Base-by-base conservation (phyloP, 139 green algal species). In the Chlamydomonas asymmetrica region DNA sequence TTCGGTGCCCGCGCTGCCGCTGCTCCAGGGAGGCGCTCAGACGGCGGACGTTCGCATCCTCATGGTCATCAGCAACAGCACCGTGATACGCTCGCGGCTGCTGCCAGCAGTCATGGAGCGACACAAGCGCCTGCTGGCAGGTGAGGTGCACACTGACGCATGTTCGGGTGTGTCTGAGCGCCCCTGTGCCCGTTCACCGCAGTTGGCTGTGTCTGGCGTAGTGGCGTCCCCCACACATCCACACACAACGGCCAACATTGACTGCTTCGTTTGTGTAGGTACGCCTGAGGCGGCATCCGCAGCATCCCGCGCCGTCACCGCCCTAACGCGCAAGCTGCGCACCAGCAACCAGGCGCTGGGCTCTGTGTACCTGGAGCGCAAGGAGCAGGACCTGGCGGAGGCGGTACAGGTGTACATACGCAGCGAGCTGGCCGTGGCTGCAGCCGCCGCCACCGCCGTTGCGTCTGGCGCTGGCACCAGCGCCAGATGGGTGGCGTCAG, bases 1-100 rank as follows among this genome's bases (percentile, higher is more conserved):
- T n/a, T n/a, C n/a, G n/a, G n/a, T n/a, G n/a, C n/a, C n/a, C n/a
- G n/a, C n/a, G n/a, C n/a, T n/a, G n/a, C n/a, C n/a, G n/a, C n/a
- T n/a, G n/a, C n/a, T n/a, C n/a, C n/a, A n/a, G n/a, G n/a, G n/a
- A n/a, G n/a, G n/a, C n/a, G 45, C 45, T 10, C 45, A 52, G 45
- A 25, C 45, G 13, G 45, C 45, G 45, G 71, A 77, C 59, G 71
- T 77, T 34, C 59, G 71, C 8, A 34, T 77, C 40, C 71, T 77
- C 59, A 7, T 77, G 43, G 71, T 77, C 32, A 77, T 69, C 32
- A 66, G 71, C 59, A 77, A 77, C 60, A 63, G 41, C n/a, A 43
- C 71, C 16, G 59, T 77, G 5, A 77, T 77, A 20, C 71, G 71
- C 31, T 64, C 62, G 18, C 72, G 61, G 7, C 54, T 78, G 39